Evolutionary conservation across 2,329 filamentous ascomycete genomes (phyloP).

Genomic region (Microsporum ferrugineum): DNA sequence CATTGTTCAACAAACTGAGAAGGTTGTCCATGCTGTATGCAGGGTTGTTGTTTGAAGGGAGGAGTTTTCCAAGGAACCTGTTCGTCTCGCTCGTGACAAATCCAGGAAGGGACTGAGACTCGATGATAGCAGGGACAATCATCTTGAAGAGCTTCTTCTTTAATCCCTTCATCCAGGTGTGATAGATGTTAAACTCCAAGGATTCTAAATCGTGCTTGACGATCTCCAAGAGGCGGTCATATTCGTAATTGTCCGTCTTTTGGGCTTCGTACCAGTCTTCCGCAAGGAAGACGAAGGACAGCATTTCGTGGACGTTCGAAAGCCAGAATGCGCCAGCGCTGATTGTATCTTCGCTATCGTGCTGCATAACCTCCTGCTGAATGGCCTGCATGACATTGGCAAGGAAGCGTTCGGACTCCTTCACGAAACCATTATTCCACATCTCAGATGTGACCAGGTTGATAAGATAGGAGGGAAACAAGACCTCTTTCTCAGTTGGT

Average conservation of each 20-base stretch:
- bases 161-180: conserved; percentile 99
- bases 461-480: conserved; percentile 98
- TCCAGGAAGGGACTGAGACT: conserved; percentile 92
- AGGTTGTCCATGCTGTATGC: conserved; percentile 99
- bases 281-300: conserved; percentile 96
- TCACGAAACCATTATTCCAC: conserved; percentile 99
- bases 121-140: conserved; percentile 98
- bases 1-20: conserved; percentile 86
- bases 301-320: conserved; percentile 98
- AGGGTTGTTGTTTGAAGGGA: conserved; percentile 78
- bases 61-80: conserved; percentile 91
- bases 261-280: conserved; percentile 99
- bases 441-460: conserved; percentile 98
- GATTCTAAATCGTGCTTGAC: conserved; percentile 98
- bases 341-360: conserved; percentile 92
- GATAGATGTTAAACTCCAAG: conserved; percentile 99
- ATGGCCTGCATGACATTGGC: conserved; percentile 99
- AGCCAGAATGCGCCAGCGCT: conserved; percentile 98
- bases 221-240: conserved; percentile 91
- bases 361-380: conserved; percentile 98
- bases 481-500: conserved; percentile 93
- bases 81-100: conserved; percentile 99
- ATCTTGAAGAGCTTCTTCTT: conserved; percentile 99
- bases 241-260: conserved; percentile 98
- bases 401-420: conserved; percentile 96